A percentile compares a stretch with the other conserved stretches of the same genome.
Conservation (phyloP, 1,139 yeast genomes). For the Geotrichum australiense region DNA sequence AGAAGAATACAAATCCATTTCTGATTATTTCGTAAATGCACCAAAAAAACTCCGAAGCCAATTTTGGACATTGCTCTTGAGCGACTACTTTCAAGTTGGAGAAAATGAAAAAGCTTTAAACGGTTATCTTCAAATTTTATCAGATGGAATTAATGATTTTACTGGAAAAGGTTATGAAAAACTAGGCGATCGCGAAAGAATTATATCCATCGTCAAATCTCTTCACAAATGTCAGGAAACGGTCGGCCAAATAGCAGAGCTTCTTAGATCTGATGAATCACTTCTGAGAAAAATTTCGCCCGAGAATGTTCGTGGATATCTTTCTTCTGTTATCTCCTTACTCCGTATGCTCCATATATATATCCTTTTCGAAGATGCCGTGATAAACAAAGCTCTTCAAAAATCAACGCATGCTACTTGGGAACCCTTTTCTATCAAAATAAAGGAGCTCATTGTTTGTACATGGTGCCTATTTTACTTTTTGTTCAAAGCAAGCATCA, state of each 20-base stretch:
- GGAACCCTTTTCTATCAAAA: constrained; percentile 34
- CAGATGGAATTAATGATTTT: constrained; percentile 39
- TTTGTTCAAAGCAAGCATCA: constrained; percentile 24
- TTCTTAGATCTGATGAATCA: constrained; percentile 23
- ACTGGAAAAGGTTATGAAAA: constrained; percentile 26
- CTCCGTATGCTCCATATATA: constrained; percentile 40
- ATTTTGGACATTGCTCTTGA: constrained; percentile 69
- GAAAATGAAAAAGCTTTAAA: constrained; percentile 40
- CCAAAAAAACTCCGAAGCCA: constrained; percentile 61
- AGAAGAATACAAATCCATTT: constrained; percentile 45
- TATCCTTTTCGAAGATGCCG: constrained; percentile 38
- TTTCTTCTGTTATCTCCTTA: constrained; percentile 33
- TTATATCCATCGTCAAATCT: constrained; percentile 33
- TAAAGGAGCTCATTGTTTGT: constrained; percentile 49
- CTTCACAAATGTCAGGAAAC: constrained; percentile 46
- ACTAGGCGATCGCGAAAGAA: constrained; percentile 23
- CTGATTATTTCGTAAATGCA: constrained; percentile 52
- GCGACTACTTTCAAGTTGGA: constrained; percentile 45
- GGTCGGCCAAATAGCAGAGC: constrained; percentile 29
- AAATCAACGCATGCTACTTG: constrained; percentile 34
- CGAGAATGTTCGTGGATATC: constrained; percentile 18
- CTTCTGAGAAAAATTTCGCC: constrained; percentile 19
- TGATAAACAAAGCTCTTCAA: constrained; percentile 29
- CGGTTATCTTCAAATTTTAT: constrained; percentile 52
- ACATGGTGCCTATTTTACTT: constrained; percentile 38